phyloP scores from a whole-genome alignment of 1,139 yeast genomes.

The Candida tropicalis region DNA sequence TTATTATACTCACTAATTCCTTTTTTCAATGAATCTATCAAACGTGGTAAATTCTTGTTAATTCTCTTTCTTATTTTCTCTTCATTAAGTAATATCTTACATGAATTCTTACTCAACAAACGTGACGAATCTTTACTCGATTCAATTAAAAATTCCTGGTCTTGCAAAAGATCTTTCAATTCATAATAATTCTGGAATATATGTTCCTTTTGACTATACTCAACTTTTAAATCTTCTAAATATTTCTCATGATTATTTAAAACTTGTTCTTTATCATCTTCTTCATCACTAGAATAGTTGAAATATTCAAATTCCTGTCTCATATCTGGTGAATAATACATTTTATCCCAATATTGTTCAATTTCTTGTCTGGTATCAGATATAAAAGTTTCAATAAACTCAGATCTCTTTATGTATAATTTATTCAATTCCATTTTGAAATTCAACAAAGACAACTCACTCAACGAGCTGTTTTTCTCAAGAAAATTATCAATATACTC shows the following conservation, averaged over 20 bases:
- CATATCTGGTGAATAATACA: slow-evolving; percentile 57
- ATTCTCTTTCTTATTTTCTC: slow-evolving; percentile 74
- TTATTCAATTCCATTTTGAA: slow-evolving; percentile 60
- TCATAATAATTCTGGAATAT: slow-evolving; percentile 57
- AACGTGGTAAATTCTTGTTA: slow-evolving; percentile 65
- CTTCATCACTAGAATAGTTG: slow-evolving; percentile 38
- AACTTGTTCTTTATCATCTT: slow-evolving; percentile 55
- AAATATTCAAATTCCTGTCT: slow-evolving; percentile 39
- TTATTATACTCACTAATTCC: slow-evolving; percentile 53
- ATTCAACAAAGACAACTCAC: slow-evolving; percentile 37
- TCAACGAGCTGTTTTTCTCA: slow-evolving; percentile 36
- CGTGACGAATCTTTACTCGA: slow-evolving; percentile 83
- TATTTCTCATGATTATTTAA: slow-evolving; percentile 67
- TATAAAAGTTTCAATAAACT: slow-evolving; percentile 69
- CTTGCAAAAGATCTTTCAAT: slow-evolving; percentile 57
- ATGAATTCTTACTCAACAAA: slow-evolving; percentile 73
- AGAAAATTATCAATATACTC: slow-evolving; percentile 43
- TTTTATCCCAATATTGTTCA: slow-evolving; percentile 58
- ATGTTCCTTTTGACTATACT: slow-evolving; percentile 54
- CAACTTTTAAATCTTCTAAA: slow-evolving; percentile 50
- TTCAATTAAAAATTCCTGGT: slow-evolving; percentile 63
- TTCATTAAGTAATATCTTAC: slow-evolving; percentile 76
- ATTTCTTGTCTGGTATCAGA: slow-evolving; percentile 61
- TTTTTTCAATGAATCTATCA: slow-evolving; percentile 53
- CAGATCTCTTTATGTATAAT: slow-evolving; percentile 60